Evolutionary conservation across 2,329 filamentous ascomycete species (phyloP).

Genomic region (Tolypocladium tundrense): DNA sequence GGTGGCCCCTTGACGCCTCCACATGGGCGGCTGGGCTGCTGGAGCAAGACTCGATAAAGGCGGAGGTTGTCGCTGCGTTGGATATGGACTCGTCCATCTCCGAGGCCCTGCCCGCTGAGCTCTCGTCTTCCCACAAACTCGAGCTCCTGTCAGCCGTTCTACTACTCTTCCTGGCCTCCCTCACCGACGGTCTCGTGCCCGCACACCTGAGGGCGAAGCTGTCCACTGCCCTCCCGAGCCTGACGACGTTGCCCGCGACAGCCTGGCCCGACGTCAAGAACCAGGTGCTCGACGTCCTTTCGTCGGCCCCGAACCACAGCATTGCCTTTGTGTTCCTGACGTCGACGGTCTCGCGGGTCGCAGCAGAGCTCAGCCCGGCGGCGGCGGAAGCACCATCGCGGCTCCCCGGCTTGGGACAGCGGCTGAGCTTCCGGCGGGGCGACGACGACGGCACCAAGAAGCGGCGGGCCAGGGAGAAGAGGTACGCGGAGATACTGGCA

Average conservation of each 20-base stretch:
- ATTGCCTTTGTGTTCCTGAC: conserved; percentile 84
- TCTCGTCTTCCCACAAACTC: conserved; percentile 55
- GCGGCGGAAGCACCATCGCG: conserved; percentile 17
- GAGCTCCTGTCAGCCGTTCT: conserved; percentile 66
- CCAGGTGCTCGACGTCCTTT: conserved; percentile 61
- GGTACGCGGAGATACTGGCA: conserved; percentile 56
- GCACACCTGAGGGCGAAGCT: conserved; percentile 59
- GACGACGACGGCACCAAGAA: conserved; percentile 25
- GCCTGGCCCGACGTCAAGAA: conserved; percentile 33
- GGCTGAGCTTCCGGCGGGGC: conserved; percentile 34
- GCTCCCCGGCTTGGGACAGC: conserved; percentile 25
- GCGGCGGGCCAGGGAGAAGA: conserved; percentile 47
- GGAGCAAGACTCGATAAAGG: conserved; percentile 17
- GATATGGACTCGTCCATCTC: conserved; percentile 58
- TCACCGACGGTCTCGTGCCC: conserved; percentile 73
- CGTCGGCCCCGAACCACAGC: conserved; percentile 64
- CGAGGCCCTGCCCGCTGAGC: conserved; percentile 51
- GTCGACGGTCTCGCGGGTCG: conserved; percentile 54
- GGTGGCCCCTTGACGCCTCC: conserved; percentile 49
- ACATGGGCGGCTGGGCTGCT: conserved; percentile 18
- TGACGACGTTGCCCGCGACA: conserved; percentile 13
- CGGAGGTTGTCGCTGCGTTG: conserved; percentile 51
- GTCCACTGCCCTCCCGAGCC: conserved; percentile 43
- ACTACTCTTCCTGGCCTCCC: conserved; percentile 60
- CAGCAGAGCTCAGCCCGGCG: conserved; percentile 34